phyloP scores from a whole-genome alignment of 352 stramenopile species.

The Phytopythium chamaehyphon region DNA sequence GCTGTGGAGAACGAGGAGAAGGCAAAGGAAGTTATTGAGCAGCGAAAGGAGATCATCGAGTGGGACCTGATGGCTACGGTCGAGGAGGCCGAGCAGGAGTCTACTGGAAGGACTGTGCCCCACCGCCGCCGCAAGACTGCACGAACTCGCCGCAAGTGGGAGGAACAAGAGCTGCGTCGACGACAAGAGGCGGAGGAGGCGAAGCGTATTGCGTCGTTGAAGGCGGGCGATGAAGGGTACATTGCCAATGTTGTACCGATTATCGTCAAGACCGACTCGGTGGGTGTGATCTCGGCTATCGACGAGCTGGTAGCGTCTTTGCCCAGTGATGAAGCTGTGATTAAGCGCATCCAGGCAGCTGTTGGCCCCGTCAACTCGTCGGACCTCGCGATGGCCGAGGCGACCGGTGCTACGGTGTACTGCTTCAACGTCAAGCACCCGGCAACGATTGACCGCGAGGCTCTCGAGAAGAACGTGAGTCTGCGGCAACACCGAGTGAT shows the following conservation, averaged over 20 bases:
- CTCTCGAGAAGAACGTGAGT: slow-evolving; percentile 70
- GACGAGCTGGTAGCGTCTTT: slow-evolving; percentile 79
- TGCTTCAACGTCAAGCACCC: slow-evolving; percentile 87
- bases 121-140: slow-evolving; percentile 48
- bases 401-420: slow-evolving; percentile 81
- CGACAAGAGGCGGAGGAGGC: slow-evolving; percentile 63
- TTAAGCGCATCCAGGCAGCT: slow-evolving; percentile 84
- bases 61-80: slow-evolving; percentile 71
- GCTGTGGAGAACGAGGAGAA: slow-evolving; percentile 68
- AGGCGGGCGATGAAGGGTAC: slow-evolving; percentile 75
- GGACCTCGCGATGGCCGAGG: slow-evolving; percentile 80
- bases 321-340: slow-evolving; percentile 53
- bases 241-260: slow-evolving; percentile 94
- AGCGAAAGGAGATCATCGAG: slow-evolving; percentile 66
- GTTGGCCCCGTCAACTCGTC: slow-evolving; percentile 79
- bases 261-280: slow-evolving; percentile 98
- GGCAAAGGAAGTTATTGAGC: slow-evolving; percentile 73
- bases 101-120: slow-evolving; percentile 14
- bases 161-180: slow-evolving; percentile 62
- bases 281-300: slow-evolving; percentile 94
- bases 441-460: slow-evolving; percentile 69
- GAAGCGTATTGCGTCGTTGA: slow-evolving; percentile 63
- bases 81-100: slow-evolving; percentile 49
- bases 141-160: slow-evolving; percentile 51
- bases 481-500: slow-evolving; percentile 81